Evolutionary conservation across 2,329 filamentous ascomycete genomes (phyloP).

Genomic region (Pseudogymnoascus sp.): DNA sequence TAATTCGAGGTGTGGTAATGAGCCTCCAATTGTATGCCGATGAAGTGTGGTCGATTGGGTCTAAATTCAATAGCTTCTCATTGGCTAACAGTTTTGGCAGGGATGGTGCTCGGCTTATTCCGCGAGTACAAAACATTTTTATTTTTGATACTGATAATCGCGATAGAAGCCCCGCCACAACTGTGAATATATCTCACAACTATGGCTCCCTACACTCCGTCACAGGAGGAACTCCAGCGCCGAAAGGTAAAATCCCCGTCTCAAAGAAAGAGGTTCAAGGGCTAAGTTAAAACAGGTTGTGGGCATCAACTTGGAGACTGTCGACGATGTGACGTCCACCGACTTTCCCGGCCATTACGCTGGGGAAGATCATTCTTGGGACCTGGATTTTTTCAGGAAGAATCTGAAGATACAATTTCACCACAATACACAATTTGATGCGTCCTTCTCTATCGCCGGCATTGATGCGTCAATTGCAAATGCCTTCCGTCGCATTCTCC

Average conservation of each 20-base stretch:
- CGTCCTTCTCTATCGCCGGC: constrained; percentile 85
- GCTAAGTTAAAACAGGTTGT: constrained; percentile 53
- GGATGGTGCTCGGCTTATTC: not conserved
- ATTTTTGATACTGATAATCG: constrained; percentile 10
- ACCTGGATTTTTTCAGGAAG: constrained; percentile 62
- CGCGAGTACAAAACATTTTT: constrained; percentile 9
- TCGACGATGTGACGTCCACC: constrained; percentile 79
- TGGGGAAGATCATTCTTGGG: constrained; percentile 78
- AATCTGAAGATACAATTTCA: constrained; percentile 73
- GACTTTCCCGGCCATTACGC: constrained; percentile 90
- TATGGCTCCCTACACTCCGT: constrained; percentile 41
- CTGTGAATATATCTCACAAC: constrained; percentile 11
- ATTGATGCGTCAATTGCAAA: constrained; percentile 91
- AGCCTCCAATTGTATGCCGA: constrained; percentile 7
- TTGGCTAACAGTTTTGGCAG: not conserved
- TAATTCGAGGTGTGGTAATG: constrained; percentile 9
- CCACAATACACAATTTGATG: constrained; percentile 66
- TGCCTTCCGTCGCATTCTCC: constrained; percentile 91
- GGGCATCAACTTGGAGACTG: constrained; percentile 79
- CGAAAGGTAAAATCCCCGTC: constrained; percentile 43
- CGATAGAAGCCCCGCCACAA: constrained; percentile 9
- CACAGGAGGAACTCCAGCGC: constrained; percentile 49
- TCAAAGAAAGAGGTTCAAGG: constrained; percentile 7
- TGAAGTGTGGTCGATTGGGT: constrained; percentile 10
- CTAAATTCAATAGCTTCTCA: constrained; percentile 9